Conservation (phyloP, 2,329 filamentous ascomycete genomes). For the Cryphonectria nitschkei region DNA sequence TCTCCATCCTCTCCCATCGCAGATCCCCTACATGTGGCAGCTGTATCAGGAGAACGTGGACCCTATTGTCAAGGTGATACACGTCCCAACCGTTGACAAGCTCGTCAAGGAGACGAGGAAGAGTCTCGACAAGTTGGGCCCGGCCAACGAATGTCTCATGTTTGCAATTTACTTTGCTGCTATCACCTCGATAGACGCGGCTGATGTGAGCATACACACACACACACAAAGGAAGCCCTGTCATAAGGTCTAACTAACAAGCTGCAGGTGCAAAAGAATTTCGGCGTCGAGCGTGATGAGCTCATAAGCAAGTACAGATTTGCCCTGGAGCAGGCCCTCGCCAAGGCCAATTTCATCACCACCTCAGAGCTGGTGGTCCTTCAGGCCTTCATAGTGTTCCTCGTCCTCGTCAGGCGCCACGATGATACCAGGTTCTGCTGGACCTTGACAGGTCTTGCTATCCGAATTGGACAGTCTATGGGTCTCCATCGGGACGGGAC, state of each 20-base stretch:
- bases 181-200: conserved; percentile 62
- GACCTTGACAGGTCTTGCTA: conserved; percentile 66
- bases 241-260: conserved; percentile 3
- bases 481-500: conserved; percentile 62
- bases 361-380: conserved; percentile 62
- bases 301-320: conserved; percentile 54
- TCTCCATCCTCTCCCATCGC: conserved; percentile 67
- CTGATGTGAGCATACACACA: conserved; percentile 50
- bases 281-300: conserved; percentile 51
- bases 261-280: conserved; percentile 53
- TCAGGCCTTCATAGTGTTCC: conserved; percentile 64
- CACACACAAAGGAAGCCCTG: background rate
- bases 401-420: conserved; percentile 56
- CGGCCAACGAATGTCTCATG: conserved; percentile 63
- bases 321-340: conserved; percentile 61
- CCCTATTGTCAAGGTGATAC: conserved; percentile 71
- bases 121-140: conserved; percentile 60
- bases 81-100: conserved; percentile 68
- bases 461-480: conserved; percentile 57
- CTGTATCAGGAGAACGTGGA: conserved; percentile 76
- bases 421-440: conserved; percentile 61
- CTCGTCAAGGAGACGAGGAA: conserved; percentile 64
- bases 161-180: conserved; percentile 66
- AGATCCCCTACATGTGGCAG: conserved; percentile 70
- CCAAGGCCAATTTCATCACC: conserved; percentile 64